Percentiles rank a stretch among this genome's conserved stretches.
Evolutionary conservation across 1,284 basidiomycete genomes (phyloP).

Genomic region (Ustilago curta): DNA sequence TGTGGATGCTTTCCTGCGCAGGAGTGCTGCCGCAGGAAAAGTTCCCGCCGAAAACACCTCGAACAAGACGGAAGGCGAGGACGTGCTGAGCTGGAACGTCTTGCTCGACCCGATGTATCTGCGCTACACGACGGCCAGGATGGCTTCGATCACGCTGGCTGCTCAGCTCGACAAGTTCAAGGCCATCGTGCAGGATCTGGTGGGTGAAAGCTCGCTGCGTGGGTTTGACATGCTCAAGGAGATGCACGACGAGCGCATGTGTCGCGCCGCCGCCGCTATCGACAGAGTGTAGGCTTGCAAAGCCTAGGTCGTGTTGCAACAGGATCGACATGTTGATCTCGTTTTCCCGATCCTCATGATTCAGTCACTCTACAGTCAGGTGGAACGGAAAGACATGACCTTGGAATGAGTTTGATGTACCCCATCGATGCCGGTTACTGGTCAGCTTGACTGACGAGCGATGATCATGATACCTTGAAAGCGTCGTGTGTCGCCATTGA

Average conservation of each 20-base stretch:
- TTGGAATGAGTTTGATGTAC: too few relatives aligned
- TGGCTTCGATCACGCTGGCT: slow-evolving; percentile 52
- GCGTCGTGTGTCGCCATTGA: too few relatives aligned
- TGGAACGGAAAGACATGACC: too few relatives aligned
- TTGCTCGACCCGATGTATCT: slow-evolving; percentile 53
- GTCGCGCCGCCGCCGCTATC: slow-evolving; percentile 7
- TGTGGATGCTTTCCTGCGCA: slow-evolving; percentile 30
- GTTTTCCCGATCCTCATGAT: background rate
- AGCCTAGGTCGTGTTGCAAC: too few relatives aligned
- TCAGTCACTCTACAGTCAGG: too few relatives aligned
- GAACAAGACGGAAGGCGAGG: slow-evolving; percentile 11
- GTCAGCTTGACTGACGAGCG: too few relatives aligned
- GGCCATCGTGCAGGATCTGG: slow-evolving; percentile 49
- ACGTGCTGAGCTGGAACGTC: slow-evolving; percentile 40
- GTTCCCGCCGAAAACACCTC: background rate
- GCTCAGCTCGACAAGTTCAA: slow-evolving; percentile 51
- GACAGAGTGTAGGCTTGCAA: slow-evolving; percentile 4
- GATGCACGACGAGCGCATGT: slow-evolving; percentile 29
- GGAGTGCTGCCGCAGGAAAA: slow-evolving; percentile 11
- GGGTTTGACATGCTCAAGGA: slow-evolving; percentile 49
- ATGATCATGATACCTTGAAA: too few relatives aligned
- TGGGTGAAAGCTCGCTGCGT: slow-evolving; percentile 46
- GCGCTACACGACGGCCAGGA: slow-evolving; percentile 47
- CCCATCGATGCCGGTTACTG: too few relatives aligned
- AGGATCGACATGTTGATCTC: too few relatives aligned